Evolutionary conservation across 164 flowering plant genomes (phyloP).

Genomic region (Annona squamosa): DNA sequence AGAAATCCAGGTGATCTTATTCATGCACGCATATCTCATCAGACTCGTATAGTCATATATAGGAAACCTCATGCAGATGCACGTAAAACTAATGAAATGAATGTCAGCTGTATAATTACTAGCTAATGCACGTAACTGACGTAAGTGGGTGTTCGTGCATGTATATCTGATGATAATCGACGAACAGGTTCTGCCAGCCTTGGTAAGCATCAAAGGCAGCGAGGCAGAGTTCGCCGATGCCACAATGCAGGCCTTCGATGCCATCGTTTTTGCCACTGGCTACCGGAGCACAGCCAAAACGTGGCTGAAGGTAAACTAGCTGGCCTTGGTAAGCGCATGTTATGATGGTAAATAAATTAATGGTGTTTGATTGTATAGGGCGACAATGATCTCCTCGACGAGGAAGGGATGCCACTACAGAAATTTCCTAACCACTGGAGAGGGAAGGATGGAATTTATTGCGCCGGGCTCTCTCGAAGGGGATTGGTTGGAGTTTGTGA

Average conservation of each 20-base stretch:
- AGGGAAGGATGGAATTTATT: conserved; percentile 13
- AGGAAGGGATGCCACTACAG: conserved; percentile 13
- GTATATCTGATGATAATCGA: neutral
- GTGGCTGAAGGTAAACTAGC: conserved; percentile 1
- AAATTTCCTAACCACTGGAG: conserved; percentile 20
- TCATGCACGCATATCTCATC: neutral
- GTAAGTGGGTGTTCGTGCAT: neutral
- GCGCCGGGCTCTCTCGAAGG: conserved; percentile 14
- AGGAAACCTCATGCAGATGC: no score
- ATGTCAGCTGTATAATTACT: no score
- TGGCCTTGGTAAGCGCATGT: no score
- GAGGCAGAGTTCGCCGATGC: neutral
- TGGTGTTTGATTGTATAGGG: conserved; percentile 6
- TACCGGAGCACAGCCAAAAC: conserved; percentile 4
- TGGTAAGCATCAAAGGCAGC: neutral
- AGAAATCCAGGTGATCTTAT: conserved; percentile 27
- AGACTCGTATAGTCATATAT: neutral
- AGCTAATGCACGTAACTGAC: no score
- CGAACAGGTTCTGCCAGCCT: neutral
- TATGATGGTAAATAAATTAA: no score
- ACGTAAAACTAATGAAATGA: no score
- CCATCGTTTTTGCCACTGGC: conserved; percentile 6
- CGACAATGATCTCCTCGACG: neutral
- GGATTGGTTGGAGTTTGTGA: conserved; percentile 11
- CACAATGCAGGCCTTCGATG: neutral